Conservation (phyloP, 805 yeast species). For the Suhomyces prunicola region DNA sequence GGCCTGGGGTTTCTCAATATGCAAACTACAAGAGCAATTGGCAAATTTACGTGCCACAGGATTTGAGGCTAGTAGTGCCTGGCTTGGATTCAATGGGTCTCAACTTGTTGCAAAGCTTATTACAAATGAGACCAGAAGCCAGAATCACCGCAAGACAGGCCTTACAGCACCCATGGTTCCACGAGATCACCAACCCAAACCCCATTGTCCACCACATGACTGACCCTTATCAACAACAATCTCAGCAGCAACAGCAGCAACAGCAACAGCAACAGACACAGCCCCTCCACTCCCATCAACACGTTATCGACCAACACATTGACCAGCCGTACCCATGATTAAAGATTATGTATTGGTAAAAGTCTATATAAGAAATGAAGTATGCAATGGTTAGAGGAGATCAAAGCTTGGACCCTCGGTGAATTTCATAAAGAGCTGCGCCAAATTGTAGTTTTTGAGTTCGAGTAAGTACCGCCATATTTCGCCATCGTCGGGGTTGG, state of each 20-base stretch:
- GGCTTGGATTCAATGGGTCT: slow-evolving; percentile 67
- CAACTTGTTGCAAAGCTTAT: slow-evolving; percentile 57
- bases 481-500: slow-evolving; percentile 4
- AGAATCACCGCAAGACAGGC: slow-evolving; percentile 61
- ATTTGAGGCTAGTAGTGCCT: slow-evolving; percentile 65
- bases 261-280: slow-evolving; percentile 18
- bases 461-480: slow-evolving; percentile 12
- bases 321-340: slow-evolving; percentile 7
- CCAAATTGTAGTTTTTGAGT: slow-evolving; percentile 11
- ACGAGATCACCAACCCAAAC: slow-evolving; percentile 54
- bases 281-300: slow-evolving; percentile 10
- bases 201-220: slow-evolving; percentile 31
- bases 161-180: slow-evolving; percentile 76
- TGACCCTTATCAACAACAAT: slow-evolving; percentile 31
- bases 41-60: slow-evolving; percentile 86
- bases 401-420: slow-evolving; percentile 8
- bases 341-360: background rate
- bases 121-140: slow-evolving; percentile 61
- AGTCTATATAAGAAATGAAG: background rate
- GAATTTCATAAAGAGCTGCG: slow-evolving; percentile 12
- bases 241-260: slow-evolving; percentile 10
- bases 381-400: background rate
- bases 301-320: slow-evolving; percentile 11
- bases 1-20: slow-evolving; percentile 94
- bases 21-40: slow-evolving; percentile 86